Evolutionary conservation across 73 alveolate genomes (phyloP).

Genomic region (Urostyla sp.): DNA sequence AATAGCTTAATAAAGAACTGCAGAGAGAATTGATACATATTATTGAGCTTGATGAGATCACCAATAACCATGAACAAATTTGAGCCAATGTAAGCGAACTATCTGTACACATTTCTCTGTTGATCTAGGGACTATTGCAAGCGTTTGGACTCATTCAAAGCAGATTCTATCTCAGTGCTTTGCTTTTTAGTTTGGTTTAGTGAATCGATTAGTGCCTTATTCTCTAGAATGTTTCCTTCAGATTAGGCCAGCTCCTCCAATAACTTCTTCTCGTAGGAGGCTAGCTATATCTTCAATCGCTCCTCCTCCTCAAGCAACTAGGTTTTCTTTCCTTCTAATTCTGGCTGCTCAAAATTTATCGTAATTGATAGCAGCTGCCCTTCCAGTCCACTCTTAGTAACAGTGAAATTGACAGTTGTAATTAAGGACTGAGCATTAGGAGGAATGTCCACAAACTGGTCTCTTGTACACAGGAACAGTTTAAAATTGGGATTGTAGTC

Average conservation of each 20-base stretch:
- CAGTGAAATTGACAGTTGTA: slow-evolving; percentile 98
- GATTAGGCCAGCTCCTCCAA: slow-evolving; percentile 98
- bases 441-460: slow-evolving; percentile 94
- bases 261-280: slow-evolving; percentile 95
- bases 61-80: slow-evolving; percentile 95
- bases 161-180: slow-evolving; percentile 88
- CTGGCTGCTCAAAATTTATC: slow-evolving; percentile 99
- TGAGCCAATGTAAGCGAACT: slow-evolving; percentile 96
- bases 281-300: slow-evolving; percentile 94
- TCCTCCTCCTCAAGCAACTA: slow-evolving; percentile 98
- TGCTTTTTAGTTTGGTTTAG: slow-evolving; percentile 96
- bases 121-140: slow-evolving; percentile 94
- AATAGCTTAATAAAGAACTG: slow-evolving; percentile 95
- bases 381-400: slow-evolving; percentile 99
- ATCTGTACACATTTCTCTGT: slow-evolving; percentile 97
- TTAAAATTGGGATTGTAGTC: slow-evolving; percentile 97
- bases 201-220: slow-evolving; percentile 97
- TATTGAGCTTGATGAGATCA: slow-evolving; percentile 94
- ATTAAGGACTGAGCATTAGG: slow-evolving; percentile 97
- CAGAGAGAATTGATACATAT: slow-evolving; percentile 99
- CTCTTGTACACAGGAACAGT: slow-evolving; percentile 98
- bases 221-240: slow-evolving; percentile 98
- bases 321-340: slow-evolving; percentile 97
- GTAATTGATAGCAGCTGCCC: slow-evolving; percentile 98
- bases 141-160: slow-evolving; percentile 88